These are phyloP conservation scores for Monilinia fructicola DNA, from an alignment of 2,329 filamentous ascomycete genomes.

Conservation along the genomic window DNA sequence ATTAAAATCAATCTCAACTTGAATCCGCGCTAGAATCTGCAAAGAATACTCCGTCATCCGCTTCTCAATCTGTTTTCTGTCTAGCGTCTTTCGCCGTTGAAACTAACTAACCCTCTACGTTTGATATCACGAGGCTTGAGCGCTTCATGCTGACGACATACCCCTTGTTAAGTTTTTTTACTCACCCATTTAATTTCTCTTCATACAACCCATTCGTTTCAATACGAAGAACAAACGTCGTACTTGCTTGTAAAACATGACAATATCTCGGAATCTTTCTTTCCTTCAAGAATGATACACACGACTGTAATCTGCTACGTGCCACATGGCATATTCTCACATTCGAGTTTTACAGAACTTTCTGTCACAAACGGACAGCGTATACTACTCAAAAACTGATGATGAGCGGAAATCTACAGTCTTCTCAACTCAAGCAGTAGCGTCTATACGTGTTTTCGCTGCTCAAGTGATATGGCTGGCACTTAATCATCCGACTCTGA, in stretches of 20 bases:
- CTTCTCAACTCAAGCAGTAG: not conserved
- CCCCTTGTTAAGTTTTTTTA: not conserved
- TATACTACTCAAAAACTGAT: not conserved
- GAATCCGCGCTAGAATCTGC: not conserved
- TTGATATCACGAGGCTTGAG: constrained; percentile 6
- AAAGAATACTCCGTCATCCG: not conserved
- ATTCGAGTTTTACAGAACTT: not conserved
- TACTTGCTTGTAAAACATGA: not conserved
- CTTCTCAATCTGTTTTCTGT: not conserved
- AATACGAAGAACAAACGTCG: not conserved
- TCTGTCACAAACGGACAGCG: not conserved
- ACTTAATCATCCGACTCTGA: not conserved
- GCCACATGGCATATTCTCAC: not conserved
- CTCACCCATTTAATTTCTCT: not conserved
- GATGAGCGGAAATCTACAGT: not conserved
- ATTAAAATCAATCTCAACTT: not conserved
- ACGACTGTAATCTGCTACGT: not conserved
- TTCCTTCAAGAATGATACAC: not conserved
- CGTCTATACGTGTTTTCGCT: not conserved
- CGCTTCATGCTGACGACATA: constrained; percentile 6
- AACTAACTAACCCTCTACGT: constrained; percentile 9
- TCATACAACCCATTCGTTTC: not conserved
- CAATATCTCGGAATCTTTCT: not conserved
- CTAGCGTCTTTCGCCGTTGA: constrained; percentile 1
- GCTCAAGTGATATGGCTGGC: not conserved